Percentiles rank a stretch among this genome's conserved stretches.
These are phyloP conservation scores for Claviceps arundinis DNA, from an alignment of 2,329 filamentous ascomycete genomes.

Conservation along the genomic window DNA sequence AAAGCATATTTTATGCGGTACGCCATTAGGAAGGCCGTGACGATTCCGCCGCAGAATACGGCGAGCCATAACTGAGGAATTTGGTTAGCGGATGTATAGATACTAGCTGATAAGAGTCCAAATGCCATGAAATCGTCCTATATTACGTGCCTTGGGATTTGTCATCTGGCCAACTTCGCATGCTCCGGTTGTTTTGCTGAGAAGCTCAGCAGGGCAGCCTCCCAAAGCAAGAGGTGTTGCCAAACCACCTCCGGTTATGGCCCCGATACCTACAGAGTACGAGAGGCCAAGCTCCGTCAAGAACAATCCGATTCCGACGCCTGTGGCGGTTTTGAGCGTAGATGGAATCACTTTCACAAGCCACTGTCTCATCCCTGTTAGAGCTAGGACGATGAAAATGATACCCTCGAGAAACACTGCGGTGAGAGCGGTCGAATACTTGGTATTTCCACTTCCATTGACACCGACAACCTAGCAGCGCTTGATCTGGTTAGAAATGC, in stretches of 20 bases:
- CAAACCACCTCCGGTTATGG: constrained; percentile 54
- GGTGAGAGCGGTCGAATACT: constrained; percentile 47
- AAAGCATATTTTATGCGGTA: constrained; percentile 66
- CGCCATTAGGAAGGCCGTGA: constrained; percentile 71
- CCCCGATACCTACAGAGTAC: constrained; percentile 71
- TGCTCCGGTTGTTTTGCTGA: constrained; percentile 31
- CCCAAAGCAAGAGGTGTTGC: constrained; percentile 64
- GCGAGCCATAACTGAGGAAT: constrained; percentile 62
- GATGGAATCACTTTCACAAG: constrained; percentile 51
- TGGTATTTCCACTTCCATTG: constrained; percentile 41
- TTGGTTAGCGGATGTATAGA: not conserved
- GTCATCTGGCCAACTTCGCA: constrained; percentile 56
- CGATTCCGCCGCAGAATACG: constrained; percentile 64
- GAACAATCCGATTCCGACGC: constrained; percentile 52
- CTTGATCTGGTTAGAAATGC: not conserved
- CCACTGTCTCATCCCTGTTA: constrained; percentile 62
- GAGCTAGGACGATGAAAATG: constrained; percentile 48
- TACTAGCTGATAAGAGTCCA: too few relatives aligned
- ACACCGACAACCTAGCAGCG: constrained; percentile 38
- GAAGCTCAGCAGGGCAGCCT: constrained; percentile 50
- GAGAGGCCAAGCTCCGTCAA: constrained; percentile 54
- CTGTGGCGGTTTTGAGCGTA: constrained; percentile 52
- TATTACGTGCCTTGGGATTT: constrained; percentile 48
- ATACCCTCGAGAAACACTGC: constrained; percentile 53
- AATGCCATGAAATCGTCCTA: not conserved